Conservation (phyloP, 2,329 filamentous ascomycete genomes). For the Orbilia quercus region DNA sequence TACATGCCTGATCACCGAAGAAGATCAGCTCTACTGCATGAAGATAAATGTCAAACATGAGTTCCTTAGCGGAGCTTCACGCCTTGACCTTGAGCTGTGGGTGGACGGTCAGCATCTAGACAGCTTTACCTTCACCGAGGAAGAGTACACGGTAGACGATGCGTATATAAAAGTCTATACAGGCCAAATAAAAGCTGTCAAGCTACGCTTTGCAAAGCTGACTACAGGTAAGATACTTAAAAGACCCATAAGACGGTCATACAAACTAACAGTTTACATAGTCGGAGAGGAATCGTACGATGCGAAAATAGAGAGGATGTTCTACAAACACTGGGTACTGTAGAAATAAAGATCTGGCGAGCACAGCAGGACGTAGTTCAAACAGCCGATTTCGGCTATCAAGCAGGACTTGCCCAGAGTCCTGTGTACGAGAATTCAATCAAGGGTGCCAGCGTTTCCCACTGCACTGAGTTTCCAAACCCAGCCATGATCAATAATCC, state of each 20-base stretch:
- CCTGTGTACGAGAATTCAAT: constrained; percentile 29
- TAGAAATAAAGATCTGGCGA: constrained; percentile 34
- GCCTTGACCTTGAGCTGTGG: constrained; percentile 44
- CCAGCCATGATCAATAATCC: constrained; percentile 9
- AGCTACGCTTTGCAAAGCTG: constrained; percentile 35
- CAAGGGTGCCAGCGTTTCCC: constrained; percentile 23
- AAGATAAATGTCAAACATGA: constrained; percentile 7
- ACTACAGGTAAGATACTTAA: constrained; percentile 20
- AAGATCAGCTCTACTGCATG: constrained; percentile 27
- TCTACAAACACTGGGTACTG: constrained; percentile 21
- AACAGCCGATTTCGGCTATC: constrained; percentile 5
- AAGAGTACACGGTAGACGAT: constrained; percentile 21
- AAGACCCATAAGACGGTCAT: background rate
- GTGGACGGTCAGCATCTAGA: constrained; percentile 39
- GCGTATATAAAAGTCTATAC: constrained; percentile 22
- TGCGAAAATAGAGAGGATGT: background rate
- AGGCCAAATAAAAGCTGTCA: constrained; percentile 24
- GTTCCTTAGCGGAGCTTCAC: constrained; percentile 4
- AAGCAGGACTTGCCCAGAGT: constrained; percentile 10
- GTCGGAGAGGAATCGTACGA: constrained; percentile 21
- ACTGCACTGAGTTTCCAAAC: constrained; percentile 21
- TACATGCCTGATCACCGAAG: constrained; percentile 24
- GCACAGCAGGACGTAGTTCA: constrained; percentile 18
- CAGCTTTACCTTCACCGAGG: constrained; percentile 34
- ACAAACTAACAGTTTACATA: background rate